Percentiles rank a stretch among this genome's conserved stretches.
phyloP scores from a whole-genome alignment of 805 yeast species.

The Pichia membranifaciens region DNA sequence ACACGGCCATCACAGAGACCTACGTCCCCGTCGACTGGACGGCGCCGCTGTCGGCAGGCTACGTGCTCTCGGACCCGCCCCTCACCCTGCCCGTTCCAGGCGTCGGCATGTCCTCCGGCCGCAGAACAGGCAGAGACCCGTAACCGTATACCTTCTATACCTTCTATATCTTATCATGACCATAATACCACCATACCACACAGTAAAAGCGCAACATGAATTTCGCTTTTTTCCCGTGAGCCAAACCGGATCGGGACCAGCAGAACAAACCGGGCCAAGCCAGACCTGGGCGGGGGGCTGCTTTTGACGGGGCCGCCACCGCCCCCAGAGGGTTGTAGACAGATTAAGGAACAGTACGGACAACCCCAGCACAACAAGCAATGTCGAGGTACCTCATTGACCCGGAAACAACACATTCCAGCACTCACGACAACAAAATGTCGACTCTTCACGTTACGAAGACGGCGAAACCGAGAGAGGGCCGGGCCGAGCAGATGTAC shows the following conservation, averaged over 20 bases:
- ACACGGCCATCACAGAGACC: slow-evolving; percentile 28
- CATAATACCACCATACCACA: too few relatives aligned
- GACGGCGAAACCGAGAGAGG: slow-evolving; percentile 41
- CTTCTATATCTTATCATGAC: too few relatives aligned
- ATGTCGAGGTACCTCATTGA: slow-evolving; percentile 4
- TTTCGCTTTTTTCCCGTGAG: too few relatives aligned
- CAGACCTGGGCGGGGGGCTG: too few relatives aligned
- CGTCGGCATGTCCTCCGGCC: slow-evolving; percentile 24
- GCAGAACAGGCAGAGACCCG: slow-evolving; percentile 24
- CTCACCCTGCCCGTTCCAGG: slow-evolving; percentile 26
- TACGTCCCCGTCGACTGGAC: slow-evolving; percentile 30
- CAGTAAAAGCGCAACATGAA: too few relatives aligned
- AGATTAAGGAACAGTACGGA: too few relatives aligned
- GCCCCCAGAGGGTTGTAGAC: too few relatives aligned
- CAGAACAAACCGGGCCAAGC: too few relatives aligned
- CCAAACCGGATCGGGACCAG: too few relatives aligned
- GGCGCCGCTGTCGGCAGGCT: slow-evolving; percentile 19
- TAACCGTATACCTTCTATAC: too few relatives aligned
- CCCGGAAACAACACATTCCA: neutral
- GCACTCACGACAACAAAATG: neutral
- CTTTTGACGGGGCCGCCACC: too few relatives aligned
- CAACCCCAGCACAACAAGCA: too few relatives aligned
- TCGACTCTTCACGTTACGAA: slow-evolving; percentile 19
- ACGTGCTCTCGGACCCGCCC: slow-evolving; percentile 22
- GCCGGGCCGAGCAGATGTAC: slow-evolving; percentile 57